These are phyloP conservation scores for Eimeria zaria DNA, from an alignment of 169 alveolate species.

Conservation along the genomic window DNA sequence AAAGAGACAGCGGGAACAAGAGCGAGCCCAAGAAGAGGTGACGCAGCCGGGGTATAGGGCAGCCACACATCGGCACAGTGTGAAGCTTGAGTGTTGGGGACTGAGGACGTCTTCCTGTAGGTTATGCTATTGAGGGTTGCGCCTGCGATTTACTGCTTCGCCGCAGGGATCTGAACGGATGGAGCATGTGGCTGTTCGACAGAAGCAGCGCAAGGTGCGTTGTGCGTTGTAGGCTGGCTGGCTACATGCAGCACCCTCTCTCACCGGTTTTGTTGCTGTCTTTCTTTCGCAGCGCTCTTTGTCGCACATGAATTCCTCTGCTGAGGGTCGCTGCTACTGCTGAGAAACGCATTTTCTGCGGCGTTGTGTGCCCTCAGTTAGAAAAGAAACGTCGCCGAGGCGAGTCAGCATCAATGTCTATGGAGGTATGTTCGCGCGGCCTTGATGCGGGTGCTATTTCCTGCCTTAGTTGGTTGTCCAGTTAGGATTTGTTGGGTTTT, in stretches of 20 bases:
- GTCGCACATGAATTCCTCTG: background rate
- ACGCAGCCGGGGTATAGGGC: too few relatives aligned
- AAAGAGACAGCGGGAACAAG: too few relatives aligned
- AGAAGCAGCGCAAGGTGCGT: conserved; percentile 49
- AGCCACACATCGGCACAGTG: too few relatives aligned
- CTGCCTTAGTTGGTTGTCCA: background rate
- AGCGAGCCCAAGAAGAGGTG: too few relatives aligned
- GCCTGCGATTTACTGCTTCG: background rate
- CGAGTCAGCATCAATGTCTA: conserved; percentile 20
- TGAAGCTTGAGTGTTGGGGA: background rate
- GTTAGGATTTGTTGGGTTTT: background rate
- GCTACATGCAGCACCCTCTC: background rate
- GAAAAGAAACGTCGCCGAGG: conserved; percentile 58
- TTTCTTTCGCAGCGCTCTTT: background rate
- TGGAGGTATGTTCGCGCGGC: conserved; percentile 38
- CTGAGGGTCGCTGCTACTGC: background rate
- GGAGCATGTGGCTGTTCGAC: conserved; percentile 34
- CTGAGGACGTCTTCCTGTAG: background rate
- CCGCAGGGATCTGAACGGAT: background rate
- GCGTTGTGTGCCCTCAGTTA: background rate
- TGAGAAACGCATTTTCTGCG: background rate
- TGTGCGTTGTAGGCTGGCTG: too few relatives aligned
- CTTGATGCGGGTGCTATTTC: background rate
- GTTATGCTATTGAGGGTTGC: background rate
- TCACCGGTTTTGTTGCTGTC: background rate